Conservation (phyloP, 257 asterid genomes). For the Cordia subcordata region DNA sequence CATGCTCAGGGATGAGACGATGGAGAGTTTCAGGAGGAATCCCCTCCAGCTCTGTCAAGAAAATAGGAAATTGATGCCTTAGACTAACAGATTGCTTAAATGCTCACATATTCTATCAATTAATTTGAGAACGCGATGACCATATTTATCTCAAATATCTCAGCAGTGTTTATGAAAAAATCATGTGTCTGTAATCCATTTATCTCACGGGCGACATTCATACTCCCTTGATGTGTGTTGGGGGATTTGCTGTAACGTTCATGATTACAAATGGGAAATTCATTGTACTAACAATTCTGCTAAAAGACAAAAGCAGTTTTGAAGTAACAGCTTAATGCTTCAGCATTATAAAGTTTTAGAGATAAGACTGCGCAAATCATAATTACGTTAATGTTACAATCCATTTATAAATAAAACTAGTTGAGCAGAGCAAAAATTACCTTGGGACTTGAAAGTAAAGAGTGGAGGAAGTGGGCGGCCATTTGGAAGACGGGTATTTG, state of each 20-base stretch:
- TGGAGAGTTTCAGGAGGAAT: constrained; percentile 71
- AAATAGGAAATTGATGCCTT: not conserved
- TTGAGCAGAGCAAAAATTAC: constrained; percentile 25
- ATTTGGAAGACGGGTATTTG: constrained; percentile 81
- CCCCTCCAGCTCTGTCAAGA: constrained; percentile 71
- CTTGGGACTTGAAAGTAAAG: constrained; percentile 84
- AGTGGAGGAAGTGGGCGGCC: constrained; percentile 99
- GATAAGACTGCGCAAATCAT: not conserved
- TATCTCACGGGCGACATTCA: too few species aligned
- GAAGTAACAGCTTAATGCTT: not conserved
- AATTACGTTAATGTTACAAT: not conserved
- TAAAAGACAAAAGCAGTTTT: not conserved
- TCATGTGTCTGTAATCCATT: too few species aligned
- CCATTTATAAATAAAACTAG: not conserved
- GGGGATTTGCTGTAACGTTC: too few species aligned
- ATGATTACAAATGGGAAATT: too few species aligned
- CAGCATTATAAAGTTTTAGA: not conserved
- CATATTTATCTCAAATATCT: not conserved
- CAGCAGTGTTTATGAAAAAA: not conserved
- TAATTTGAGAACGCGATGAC: too few species aligned
- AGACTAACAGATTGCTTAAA: not conserved
- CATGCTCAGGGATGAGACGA: constrained; percentile 94
- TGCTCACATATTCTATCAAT: not conserved
- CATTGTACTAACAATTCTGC: too few species aligned
- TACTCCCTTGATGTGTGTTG: too few species aligned